phyloP scores from a whole-genome alignment of 768 basidiomycete genomes.

The Lactarius hatsudake region DNA sequence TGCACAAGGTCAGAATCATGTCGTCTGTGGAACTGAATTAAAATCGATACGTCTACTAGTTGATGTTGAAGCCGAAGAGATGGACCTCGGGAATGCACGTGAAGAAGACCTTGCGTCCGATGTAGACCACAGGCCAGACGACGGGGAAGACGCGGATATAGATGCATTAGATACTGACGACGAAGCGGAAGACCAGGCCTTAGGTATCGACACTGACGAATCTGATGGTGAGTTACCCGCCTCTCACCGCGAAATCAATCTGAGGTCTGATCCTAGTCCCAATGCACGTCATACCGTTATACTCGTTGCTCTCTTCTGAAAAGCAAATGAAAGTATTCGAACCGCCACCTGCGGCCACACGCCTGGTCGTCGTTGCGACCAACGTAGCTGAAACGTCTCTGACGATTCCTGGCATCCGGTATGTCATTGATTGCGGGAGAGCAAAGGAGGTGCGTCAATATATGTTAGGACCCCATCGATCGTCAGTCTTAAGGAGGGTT shows the following conservation, averaged over 20 bases:
- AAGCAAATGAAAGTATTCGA: conserved; percentile 94
- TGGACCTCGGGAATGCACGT: conserved; percentile 57
- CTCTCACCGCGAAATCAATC: conserved; percentile 9
- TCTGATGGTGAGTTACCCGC: conserved; percentile 51
- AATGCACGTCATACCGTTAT: conserved; percentile 92
- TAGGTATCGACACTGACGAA: conserved; percentile 62
- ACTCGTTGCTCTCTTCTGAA: conserved; percentile 88
- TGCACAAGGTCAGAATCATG: conserved; percentile 44
- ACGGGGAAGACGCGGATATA: conserved; percentile 58
- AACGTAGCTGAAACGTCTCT: conserved; percentile 97
- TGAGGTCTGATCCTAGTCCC: conserved; percentile 51
- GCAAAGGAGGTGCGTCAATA: conserved; percentile 74
- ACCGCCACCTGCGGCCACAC: conserved; percentile 72
- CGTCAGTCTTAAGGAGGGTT: conserved; percentile 13
- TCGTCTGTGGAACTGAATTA: background rate
- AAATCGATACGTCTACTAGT: conserved; percentile 38
- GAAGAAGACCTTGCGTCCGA: conserved; percentile 62
- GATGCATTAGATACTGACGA: conserved; percentile 77
- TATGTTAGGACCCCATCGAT: background rate
- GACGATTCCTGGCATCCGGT: conserved; percentile 95
- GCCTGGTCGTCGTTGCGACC: conserved; percentile 92
- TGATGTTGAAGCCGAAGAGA: conserved; percentile 77
- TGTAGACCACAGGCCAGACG: conserved; percentile 48
- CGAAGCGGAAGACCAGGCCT: conserved; percentile 51
- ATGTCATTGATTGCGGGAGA: conserved; percentile 95